phyloP scores from a whole-genome alignment of 1,284 basidiomycete genomes.

The Malassezia slooffiae region DNA sequence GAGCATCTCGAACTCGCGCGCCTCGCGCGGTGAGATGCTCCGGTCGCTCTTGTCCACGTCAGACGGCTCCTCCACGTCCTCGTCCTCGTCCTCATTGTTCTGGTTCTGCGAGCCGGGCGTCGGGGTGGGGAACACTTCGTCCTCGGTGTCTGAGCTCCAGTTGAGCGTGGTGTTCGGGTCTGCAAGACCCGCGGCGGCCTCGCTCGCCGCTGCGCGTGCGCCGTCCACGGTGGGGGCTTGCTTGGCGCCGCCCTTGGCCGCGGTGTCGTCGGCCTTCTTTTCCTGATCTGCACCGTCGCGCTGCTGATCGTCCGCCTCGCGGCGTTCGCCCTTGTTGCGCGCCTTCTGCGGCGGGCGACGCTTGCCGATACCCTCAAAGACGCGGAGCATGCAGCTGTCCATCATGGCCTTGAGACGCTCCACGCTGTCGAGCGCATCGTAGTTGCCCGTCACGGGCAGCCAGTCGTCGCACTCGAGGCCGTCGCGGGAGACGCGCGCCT shows the following conservation, averaged over 20 bases:
- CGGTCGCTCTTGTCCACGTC: conserved; percentile 22
- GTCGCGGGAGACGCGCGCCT: conserved; percentile 51
- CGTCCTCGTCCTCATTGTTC: conserved; percentile 5
- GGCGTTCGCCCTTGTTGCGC: conserved; percentile 9
- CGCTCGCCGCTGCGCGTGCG: too few species aligned
- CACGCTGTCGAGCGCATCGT: conserved; percentile 69
- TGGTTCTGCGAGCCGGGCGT: conserved; percentile 1
- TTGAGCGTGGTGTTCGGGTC: too few species aligned
- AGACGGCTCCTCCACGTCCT: conserved; percentile 7
- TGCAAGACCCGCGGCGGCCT: too few species aligned
- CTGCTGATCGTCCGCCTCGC: conserved; percentile 16
- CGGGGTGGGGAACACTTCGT: neutral
- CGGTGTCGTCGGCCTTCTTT: neutral
- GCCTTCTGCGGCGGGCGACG: conserved; percentile 1
- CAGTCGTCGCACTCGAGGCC: conserved; percentile 69
- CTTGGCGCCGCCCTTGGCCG: too few species aligned
- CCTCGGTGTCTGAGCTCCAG: too few species aligned
- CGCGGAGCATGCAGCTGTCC: conserved; percentile 75
- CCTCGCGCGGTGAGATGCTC: conserved; percentile 27
- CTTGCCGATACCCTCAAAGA: conserved; percentile 63
- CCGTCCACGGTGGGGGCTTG: too few species aligned
- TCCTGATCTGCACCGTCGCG: conserved; percentile 15
- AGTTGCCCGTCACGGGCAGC: conserved; percentile 67
- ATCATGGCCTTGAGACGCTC: conserved; percentile 71
- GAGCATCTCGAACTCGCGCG: conserved; percentile 34